Conservation (phyloP, 23 red algal species). For the Gracilaria gracilis region DNA sequence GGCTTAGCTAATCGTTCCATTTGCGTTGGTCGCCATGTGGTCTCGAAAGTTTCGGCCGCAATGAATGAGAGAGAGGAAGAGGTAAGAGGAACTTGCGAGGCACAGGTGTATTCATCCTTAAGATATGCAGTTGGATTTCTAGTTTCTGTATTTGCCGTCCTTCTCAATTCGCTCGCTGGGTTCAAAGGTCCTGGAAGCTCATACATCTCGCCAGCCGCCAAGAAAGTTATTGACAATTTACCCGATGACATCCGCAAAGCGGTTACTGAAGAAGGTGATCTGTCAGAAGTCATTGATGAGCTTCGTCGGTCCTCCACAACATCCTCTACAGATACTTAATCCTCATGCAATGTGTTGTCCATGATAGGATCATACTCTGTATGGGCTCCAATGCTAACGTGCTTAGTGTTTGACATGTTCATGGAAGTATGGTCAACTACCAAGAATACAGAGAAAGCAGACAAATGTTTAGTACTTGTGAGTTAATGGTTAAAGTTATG, state of each 20-base stretch:
- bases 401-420: too few relatives aligned
- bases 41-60: background rate
- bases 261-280: conserved; percentile 28
- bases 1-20: background rate
- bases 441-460: background rate
- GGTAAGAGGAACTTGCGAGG: conserved; percentile 10
- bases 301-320: background rate
- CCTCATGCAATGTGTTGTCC: too few relatives aligned
- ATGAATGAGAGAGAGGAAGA: conserved; percentile 9
- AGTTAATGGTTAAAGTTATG: background rate
- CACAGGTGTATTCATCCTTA: background rate
- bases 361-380: too few relatives aligned
- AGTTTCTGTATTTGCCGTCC: background rate
- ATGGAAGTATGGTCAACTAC: too few relatives aligned
- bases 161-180: conserved; percentile 6
- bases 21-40: background rate
- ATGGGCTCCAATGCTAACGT: too few relatives aligned
- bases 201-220: conserved; percentile 10
- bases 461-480: background rate
- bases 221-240: background rate
- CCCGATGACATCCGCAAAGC: conserved; percentile 33
- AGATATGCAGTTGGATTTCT: background rate
- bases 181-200: conserved; percentile 26
- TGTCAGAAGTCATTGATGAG: background rate
- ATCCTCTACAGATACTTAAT: background rate